Evolutionary conservation across 495 filamentous ascomycete species (phyloP).

Genomic region (Podospora pseudocomata): DNA sequence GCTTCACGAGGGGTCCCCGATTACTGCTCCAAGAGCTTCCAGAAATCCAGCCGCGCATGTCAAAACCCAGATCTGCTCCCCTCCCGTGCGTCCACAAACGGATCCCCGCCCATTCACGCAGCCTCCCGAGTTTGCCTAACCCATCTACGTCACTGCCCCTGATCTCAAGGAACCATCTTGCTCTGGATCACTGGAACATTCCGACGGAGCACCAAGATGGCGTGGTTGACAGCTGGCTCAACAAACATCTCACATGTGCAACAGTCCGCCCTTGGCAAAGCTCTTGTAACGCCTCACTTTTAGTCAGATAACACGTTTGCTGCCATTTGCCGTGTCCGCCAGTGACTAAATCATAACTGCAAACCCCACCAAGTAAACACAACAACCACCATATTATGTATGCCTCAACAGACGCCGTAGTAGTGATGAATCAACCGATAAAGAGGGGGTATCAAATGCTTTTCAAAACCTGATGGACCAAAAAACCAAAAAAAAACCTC

Average conservation of each 20-base stretch:
- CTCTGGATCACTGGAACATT: background rate
- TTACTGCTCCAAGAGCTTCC: too few species aligned
- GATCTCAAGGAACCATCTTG: background rate
- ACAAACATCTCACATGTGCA: background rate
- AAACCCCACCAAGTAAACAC: conserved; percentile 1
- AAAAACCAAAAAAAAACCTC: conserved; percentile 1
- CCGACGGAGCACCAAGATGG: background rate
- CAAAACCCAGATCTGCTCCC: background rate
- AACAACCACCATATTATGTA: background rate
- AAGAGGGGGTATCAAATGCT: conserved; percentile 22
- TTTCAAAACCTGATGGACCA: conserved; percentile 8
- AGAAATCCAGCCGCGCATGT: background rate
- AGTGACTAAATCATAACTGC: background rate
- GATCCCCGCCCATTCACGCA: background rate
- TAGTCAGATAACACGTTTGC: background rate
- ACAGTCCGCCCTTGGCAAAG: background rate
- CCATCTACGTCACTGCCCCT: background rate
- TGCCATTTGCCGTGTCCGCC: background rate
- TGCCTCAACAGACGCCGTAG: conserved; percentile 12
- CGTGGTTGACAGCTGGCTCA: background rate
- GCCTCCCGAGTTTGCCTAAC: background rate
- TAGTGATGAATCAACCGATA: conserved; percentile 9
- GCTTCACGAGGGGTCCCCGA: background rate
- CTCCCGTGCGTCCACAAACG: background rate
- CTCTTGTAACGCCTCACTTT: background rate